Base-by-base conservation (phyloP, 176 grass and related monocot species). In the Rhynchospora breviuscula region DNA sequence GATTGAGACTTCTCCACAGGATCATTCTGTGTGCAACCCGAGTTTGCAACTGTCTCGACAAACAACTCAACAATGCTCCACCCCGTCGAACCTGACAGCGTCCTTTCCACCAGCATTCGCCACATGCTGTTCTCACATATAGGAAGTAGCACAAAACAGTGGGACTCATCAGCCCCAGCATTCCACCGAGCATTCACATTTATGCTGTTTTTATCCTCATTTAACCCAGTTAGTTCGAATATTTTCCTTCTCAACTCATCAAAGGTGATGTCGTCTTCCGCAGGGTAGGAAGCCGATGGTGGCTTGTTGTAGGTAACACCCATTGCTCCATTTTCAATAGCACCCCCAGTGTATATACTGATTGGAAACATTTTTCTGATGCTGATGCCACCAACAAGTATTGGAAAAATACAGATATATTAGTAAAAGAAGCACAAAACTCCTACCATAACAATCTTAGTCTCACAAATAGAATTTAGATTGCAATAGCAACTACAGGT, bases 1-100 rank as follows among this genome's bases (percentile, higher is more conserved):
- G 72, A 76, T 76, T 29, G 72, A 26, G 72, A 76, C 72, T 29
- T 76, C 48, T 76, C 72, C 53, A 48, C 53, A 76, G 21, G 47
- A 29, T 54, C 72, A 76, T 3, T 76, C 12, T 26, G 48, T 0
- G 46, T 26, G 13, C 35, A 46, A 8, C 5, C 72, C 1, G 72
- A 29, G 49, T 29, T 76, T 1, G 48, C 46, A 5, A 76, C 48
- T 3, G 72, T 0, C 11, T 76, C 48, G 8, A 76, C n/a, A 12
- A 76, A 76, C 10, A 76, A 76, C 48, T 76, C 72, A 2, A 76
- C 72, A 2, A 76, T 76, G 72, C 48, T 74, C 69, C 69, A 74
- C 49, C 69, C 69, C 1, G 69, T 76, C 47, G 1, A 47, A 31
- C 72, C 72, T 7, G 72, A 76, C 4, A 76, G 72, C 11, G 72